Conservation (phyloP, 345 rosid species). For the Abelmoschus esculentus region DNA sequence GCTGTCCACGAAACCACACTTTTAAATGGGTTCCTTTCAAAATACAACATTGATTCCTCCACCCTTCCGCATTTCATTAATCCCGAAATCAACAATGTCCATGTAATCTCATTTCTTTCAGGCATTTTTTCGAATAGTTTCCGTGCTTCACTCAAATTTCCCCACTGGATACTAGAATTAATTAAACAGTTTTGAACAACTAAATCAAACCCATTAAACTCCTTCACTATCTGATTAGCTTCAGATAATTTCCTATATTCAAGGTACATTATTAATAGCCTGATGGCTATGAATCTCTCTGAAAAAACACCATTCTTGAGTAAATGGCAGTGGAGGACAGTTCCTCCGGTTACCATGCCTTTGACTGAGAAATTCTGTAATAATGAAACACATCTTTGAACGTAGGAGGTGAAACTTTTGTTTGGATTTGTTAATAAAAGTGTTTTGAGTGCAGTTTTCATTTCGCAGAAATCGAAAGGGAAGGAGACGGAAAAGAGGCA, state of each 20-base stretch:
- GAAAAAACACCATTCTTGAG: constrained; percentile 36
- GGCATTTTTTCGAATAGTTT: constrained; percentile 56
- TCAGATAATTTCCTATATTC: constrained; percentile 28
- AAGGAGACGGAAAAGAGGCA: background rate
- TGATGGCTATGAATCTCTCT: constrained; percentile 35
- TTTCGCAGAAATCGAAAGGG: background rate
- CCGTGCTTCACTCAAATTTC: constrained; percentile 37
- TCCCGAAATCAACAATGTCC: constrained; percentile 51
- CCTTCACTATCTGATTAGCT: constrained; percentile 34
- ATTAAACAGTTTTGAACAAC: constrained; percentile 47
- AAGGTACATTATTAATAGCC: constrained; percentile 46
- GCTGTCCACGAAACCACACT: constrained; percentile 51
- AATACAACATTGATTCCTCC: constrained; percentile 42
- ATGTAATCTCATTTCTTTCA: constrained; percentile 41
- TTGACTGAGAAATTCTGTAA: constrained; percentile 26
- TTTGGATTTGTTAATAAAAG: constrained; percentile 17
- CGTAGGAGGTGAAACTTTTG: constrained; percentile 20
- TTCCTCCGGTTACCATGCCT: constrained; percentile 28
- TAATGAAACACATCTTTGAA: constrained; percentile 19
- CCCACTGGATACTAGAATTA: constrained; percentile 26
- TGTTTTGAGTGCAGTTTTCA: constrained; percentile 28
- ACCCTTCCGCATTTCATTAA: constrained; percentile 44
- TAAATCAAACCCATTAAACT: constrained; percentile 37
- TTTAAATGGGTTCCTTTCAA: constrained; percentile 45
- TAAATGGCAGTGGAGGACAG: constrained; percentile 36